Percentiles rank a stretch among this genome's conserved stretches.
Evolutionary conservation across 2,329 filamentous ascomycete genomes (phyloP).

Genomic region (Aspergillus proliferans): DNA sequence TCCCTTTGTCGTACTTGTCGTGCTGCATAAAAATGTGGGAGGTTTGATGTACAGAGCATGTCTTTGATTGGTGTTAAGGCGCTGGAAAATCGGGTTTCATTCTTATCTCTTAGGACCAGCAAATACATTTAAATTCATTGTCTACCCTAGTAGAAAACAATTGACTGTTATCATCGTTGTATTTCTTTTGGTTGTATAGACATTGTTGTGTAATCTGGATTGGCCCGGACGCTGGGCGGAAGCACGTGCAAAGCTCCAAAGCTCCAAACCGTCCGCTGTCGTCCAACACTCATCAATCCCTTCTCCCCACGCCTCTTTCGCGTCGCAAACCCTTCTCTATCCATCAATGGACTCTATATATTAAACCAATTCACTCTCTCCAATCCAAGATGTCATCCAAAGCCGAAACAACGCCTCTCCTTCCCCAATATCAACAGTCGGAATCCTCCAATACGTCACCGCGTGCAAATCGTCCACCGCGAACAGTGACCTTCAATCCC

Average conservation of each 20-base stretch:
- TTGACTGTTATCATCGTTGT: background rate
- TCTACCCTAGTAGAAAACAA: background rate
- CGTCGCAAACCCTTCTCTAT: slow-evolving; percentile 5
- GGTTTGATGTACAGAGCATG: too few relatives aligned
- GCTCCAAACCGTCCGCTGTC: background rate
- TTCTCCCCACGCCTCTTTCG: background rate
- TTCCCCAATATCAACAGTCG: slow-evolving; percentile 29
- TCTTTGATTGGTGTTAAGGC: too few relatives aligned
- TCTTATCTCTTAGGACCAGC: too few relatives aligned
- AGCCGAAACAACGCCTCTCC: slow-evolving; percentile 38
- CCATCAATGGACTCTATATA: slow-evolving; percentile 11
- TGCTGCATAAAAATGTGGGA: too few relatives aligned
- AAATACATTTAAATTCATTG: background rate
- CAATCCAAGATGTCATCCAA: slow-evolving; percentile 28
- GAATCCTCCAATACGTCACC: slow-evolving; percentile 33
- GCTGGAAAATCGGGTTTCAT: too few relatives aligned
- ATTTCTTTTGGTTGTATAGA: background rate
- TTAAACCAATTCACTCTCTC: slow-evolving; percentile 6
- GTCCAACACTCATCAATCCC: background rate
- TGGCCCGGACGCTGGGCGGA: slow-evolving; percentile 4
- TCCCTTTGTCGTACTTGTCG: too few relatives aligned
- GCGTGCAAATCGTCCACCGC: slow-evolving; percentile 29
- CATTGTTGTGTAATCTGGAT: background rate
- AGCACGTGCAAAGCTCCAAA: slow-evolving; percentile 16
- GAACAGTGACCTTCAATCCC: slow-evolving; percentile 46